Evolutionary conservation across 176 grass and related monocot genomes (phyloP).

Genomic region (Ananas comosus): DNA sequence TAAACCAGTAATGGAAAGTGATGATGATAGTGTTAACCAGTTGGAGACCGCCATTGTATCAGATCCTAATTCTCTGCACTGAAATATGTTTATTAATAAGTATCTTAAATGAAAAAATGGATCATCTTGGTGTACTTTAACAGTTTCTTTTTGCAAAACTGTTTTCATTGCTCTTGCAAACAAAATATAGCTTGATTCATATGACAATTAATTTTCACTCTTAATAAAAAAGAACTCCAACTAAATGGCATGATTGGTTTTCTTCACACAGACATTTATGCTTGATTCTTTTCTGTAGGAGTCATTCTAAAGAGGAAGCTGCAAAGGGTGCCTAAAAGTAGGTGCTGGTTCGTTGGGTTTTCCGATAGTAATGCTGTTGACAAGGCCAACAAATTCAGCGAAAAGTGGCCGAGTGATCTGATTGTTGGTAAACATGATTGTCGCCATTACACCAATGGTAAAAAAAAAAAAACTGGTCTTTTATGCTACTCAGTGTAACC

Average conservation of each 20-base stretch:
- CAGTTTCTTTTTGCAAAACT: not conserved
- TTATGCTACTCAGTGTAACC: too few species aligned
- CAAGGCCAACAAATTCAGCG: constrained; percentile 60
- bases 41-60: too few species aligned
- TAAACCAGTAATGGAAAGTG: too few species aligned
- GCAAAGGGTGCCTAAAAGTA: constrained; percentile 36
- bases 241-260: not conserved
- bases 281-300: constrained; percentile 28
- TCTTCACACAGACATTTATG: not conserved
- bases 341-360: constrained; percentile 72
- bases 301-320: constrained; percentile 53
- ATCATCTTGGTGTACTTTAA: not conserved
- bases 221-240: not conserved
- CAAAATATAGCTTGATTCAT: not conserved
- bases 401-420: constrained; percentile 52
- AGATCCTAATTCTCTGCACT: too few species aligned
- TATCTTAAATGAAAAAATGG: too few species aligned
- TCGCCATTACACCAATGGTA: constrained; percentile 73
- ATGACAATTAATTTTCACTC: not conserved
- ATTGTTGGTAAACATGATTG: constrained; percentile 73
- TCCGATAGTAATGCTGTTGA: constrained; percentile 23
- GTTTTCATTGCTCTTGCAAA: not conserved
- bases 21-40: too few species aligned
- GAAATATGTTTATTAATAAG: too few species aligned
- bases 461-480: not conserved